Base-by-base conservation (phyloP, 768 basidiomycete species). In the Trametes villosa region DNA sequence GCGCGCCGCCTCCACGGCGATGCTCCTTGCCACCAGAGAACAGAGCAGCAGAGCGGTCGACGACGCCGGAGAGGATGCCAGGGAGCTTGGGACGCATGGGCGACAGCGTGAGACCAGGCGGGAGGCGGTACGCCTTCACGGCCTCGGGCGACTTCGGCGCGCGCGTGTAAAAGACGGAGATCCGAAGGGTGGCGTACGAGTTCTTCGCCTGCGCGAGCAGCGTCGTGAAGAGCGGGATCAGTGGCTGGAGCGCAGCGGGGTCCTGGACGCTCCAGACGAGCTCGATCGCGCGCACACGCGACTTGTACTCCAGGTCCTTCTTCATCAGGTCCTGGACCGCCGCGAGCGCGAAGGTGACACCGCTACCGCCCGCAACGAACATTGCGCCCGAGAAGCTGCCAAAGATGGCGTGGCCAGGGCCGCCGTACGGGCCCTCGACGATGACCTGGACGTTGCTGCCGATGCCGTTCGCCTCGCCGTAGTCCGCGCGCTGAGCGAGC, bases 301-400 rank as follows among this genome's bases (percentile, higher is more conserved):
- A 77, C 20, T 64, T 64, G 54, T 77, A 71, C 49, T 70, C 44
- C 53, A 70, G 47, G 62, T 71, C 73, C 57, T 75, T 71, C 65
- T 72, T 71, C 38, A 86, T 67, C n/a, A 88, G 72, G 63, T 87
- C 84, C 34, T 82, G 78, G 7, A 84, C 77, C n/a, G 79, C 69
- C 17, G 76, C 70, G 24, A 87, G 76, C 3, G 78, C 76, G 65
- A 83, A 85, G 0, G 87, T 82, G 70, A 88, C 82, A 3, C 87
- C 87, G 22, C 81, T 82, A 11, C 87, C 87, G 11, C 85, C 86
- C 6, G 82, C 82, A 41, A 86, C 71, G 59, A 88, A 76, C 60
- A 87, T 61, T 12, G 83, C 80, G 0, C 80, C 79, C 0, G 84
- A 81, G 73, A 80, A 86, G 41, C 78, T 79, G 1, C 77, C 68